Evolutionary conservation across 805 yeast genomes (phyloP).

Genomic region (Lipomyces starkeyi): DNA sequence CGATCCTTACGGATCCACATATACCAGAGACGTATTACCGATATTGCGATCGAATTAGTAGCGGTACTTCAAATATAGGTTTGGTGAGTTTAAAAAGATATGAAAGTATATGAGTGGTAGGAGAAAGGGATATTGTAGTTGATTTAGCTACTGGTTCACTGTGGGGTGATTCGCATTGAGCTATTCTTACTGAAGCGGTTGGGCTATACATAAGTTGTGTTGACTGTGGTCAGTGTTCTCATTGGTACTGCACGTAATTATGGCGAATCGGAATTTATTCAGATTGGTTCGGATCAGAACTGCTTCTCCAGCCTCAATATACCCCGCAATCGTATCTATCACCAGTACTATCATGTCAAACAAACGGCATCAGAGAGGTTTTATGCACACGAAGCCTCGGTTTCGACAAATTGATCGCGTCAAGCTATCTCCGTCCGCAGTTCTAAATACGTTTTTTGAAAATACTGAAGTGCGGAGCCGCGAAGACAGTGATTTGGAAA

Average conservation of each 20-base stretch:
- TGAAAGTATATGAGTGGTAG: neutral
- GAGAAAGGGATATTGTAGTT: neutral
- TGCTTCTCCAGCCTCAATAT: neutral
- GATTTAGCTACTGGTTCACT: neutral
- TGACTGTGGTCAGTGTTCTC: neutral
- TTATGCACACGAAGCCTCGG: neutral
- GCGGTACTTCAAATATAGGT: neutral
- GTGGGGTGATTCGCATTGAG: neutral
- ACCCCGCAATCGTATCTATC: neutral
- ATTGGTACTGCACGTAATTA: neutral
- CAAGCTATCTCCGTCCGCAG: neutral
- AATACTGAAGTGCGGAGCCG: neutral
- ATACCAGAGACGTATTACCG: neutral
- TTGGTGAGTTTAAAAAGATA: neutral
- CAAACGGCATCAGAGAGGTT: neutral
- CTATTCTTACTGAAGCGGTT: neutral
- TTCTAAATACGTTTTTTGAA: neutral
- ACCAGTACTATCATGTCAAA: neutral
- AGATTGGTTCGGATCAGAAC: neutral
- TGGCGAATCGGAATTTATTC: neutral
- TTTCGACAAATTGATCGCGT: neutral
- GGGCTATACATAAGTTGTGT: neutral
- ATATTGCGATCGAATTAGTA: neutral
- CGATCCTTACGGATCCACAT: neutral
- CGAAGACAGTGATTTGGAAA: constrained; percentile 6